Evolutionary conservation across 192 early-diverging fungal species (phyloP), one percentile per base, ranked within the genome.

Genomic region (Coemansia sp.): DNA sequence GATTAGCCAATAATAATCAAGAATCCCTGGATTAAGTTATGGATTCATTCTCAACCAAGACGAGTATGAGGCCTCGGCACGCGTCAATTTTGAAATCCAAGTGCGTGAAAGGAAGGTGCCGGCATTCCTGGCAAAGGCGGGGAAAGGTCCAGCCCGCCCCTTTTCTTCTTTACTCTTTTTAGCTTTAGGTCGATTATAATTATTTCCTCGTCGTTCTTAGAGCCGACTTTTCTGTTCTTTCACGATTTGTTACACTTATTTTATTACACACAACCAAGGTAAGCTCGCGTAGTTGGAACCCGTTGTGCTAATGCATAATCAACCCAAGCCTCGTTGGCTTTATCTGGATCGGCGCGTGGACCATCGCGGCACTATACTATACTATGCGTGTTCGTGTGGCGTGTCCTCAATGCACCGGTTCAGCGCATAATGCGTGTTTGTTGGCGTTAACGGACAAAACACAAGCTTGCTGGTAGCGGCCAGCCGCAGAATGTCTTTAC

Each of bases 291-390:
- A 21, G 31, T 9, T 31, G 34, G 54, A 36, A n/a, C 54, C 1
- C 9, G 21, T 18, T 56, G 54, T 56, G 54, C 17, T 2, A 25
- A 36, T 56, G 54, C 54, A 21, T 11, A 36, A 56, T 48, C 46
- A 18, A 20, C 18, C 54, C 54, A 56, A 56, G n/a, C 53, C 31
- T 15, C 54, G 28, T 25, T 11, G 10, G 23, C 25, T 17, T 56
- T 56, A 56, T 56, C 54, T 56, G 54, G 54, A 56, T 56, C 31
- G 14, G 34, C 25, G 54, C 54, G 25, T 56, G 54, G 54, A 56
- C 54, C 54, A 56, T 56, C 20, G 54, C 28, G 1, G 34, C 34
- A 56, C 54, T 56, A 56, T 56, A 56, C 54, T 56, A 56, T 56
- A 56, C 54, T 25, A 56, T 56, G 54, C 54, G 34, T 37, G 20